Evolutionary conservation across 805 yeast species (phyloP), one percentile per base, ranked within the genome.

Genomic region (Candida sakaeoensis): DNA sequence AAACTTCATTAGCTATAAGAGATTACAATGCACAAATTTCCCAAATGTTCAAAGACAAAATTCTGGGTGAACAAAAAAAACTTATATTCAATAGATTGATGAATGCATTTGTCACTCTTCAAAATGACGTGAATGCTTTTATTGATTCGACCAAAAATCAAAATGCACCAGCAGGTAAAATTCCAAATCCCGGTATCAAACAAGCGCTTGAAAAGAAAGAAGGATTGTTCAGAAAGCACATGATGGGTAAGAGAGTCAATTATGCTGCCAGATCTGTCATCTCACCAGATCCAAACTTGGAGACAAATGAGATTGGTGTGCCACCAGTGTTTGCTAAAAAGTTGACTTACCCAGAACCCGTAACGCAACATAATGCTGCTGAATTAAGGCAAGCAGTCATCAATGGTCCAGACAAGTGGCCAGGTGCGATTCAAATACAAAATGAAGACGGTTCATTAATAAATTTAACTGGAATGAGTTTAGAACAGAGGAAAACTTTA

Each of bases 171-270:
- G 81, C 81, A 17, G 80, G 84, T 9, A 78, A 81, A 47, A 65
- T 77, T 36, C 90, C 96, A 18, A 76, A 79, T 28, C 99, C 99
- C 2, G 99, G 99, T 70, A 80, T 93, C 55, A 93, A 93, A 61
- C 99, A 93, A 72, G 95, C 96, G 8, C 73, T 93, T 57, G 99
- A 93, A 65, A 91, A 93, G 80, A 93, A 93, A 62, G 99, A 93
- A 67, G 99, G 99, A 60, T 73, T 91, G 49, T 93, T 93, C 74
- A 80, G 99, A 72, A 93, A 91, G 61, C 96, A 93, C 59, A 93
- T 93, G 99, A 93, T 93, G 99, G 99, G 99, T 61, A 93, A 93
- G 74, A 89, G 99, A 73, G 99, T 93, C 44, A 95, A 93, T 63
- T 91, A 87, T 57, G 96, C 98, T 39, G 99, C 99, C 37, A 88